Evolutionary conservation across 1,284 basidiomycete genomes (phyloP).

Genomic region (Ceratobasidium sp.): DNA sequence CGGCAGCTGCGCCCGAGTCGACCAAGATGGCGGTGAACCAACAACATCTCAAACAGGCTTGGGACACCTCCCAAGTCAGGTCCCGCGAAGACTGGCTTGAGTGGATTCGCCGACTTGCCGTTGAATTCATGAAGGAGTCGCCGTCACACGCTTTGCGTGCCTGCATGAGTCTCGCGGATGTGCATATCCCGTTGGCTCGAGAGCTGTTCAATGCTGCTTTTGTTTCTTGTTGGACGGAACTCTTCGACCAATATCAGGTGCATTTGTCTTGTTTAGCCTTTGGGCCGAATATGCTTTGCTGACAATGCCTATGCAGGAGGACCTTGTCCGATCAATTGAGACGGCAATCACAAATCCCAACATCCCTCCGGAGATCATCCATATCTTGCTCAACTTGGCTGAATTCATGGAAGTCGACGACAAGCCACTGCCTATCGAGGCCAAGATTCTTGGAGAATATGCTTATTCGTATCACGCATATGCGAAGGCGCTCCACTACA

Average conservation of each 20-base stretch:
- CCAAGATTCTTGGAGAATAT: constrained; percentile 93
- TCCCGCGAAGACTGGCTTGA: constrained; percentile 94
- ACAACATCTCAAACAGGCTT: constrained; percentile 96
- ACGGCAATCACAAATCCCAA: constrained; percentile 84
- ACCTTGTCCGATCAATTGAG: constrained; percentile 92
- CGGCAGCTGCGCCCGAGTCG: constrained; percentile 84
- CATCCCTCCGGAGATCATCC: constrained; percentile 93
- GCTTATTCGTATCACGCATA: constrained; percentile 96
- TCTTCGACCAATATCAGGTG: constrained; percentile 97
- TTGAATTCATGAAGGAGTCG: constrained; percentile 98
- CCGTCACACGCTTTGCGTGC: constrained; percentile 97
- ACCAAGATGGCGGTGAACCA: constrained; percentile 96
- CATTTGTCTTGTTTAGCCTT: constrained; percentile 50
- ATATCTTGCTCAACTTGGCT: constrained; percentile 93
- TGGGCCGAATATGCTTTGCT: constrained; percentile 29
- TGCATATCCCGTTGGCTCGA: constrained; percentile 91
- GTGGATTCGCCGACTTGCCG: constrained; percentile 94
- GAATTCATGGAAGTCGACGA: constrained; percentile 99
- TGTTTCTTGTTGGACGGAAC: constrained; percentile 96
- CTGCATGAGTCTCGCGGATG: constrained; percentile 93
- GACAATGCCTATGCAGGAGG: constrained; percentile 71
- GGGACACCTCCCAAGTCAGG: constrained; percentile 88
- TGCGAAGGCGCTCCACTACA: constrained; percentile 98
- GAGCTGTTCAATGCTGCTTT: constrained; percentile 99
- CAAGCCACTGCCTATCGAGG: constrained; percentile 94